Base-by-base conservation (phyloP, 1,284 basidiomycete species). In the Boletellus deceptivus region DNA sequence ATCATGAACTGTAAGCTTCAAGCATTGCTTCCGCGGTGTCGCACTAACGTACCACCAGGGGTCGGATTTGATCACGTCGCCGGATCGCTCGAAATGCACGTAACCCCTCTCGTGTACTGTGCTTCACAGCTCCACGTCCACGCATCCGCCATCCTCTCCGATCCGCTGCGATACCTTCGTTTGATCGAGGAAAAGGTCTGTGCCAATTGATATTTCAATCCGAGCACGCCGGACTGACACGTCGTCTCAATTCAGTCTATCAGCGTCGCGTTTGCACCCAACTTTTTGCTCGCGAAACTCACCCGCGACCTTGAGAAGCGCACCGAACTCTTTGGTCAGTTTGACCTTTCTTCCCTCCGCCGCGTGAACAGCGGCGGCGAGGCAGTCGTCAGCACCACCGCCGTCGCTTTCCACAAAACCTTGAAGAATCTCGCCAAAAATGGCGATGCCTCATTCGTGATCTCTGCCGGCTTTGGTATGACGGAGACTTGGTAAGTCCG, bases 391-490 rank as follows among this genome's bases (percentile, higher is more conserved):
- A 63, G 68, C 25, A 65, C 53, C 29, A 72, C 71, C 6, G 75
- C 73, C 14, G 57, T 71, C 2, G 65, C 65, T 17, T 72, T 75
- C 49, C 59, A 60, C 10, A 58, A 57, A 36, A 62, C 72, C 2
- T 41, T 75, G 27, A 72, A 63, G 55, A 59, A 57, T 3, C 67
- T 69, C 42, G 55, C 65, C 0, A 65, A 52, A 40, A 44, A 61
- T 9, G 63, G 70, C 1, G 33, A 65, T 22, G 43, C 47, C 22
- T 55, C 64, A n/a, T 68, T 72, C 46, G 61, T 58, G 14, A 63
- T 76, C 22, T 63, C 72, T 29, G 64, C 70, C 6, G 75, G 74
- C 5, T 75, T 75, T 36, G 75, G 75, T 39, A 75, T 75, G 75
- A 76, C 69, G 1, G 75, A 75, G 53, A 75, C 75, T 6, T 70